Evolutionary conservation across 2,329 filamentous ascomycete genomes (phyloP), one percentile per base, ranked within the genome.

Genomic region (Nothophaeocryptopus gaeumannii): DNA sequence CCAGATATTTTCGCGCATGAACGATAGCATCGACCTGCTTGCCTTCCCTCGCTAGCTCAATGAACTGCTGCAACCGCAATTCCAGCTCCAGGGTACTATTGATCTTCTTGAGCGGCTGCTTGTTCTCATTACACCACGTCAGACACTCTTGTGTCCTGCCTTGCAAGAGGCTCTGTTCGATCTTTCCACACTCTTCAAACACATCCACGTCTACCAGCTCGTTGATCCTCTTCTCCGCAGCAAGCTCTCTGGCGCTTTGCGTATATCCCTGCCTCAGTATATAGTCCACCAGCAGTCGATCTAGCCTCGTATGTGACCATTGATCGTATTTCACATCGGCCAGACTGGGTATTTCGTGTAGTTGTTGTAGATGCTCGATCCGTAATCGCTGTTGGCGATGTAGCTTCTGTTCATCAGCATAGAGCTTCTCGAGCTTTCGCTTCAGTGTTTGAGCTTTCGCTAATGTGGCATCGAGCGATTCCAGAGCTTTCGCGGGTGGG

Each of bases 321-420:
- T 81, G 77, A 65, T 97, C 92, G 72, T 97, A 99, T 65, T 89
- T 89, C 60, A 95, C 89, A 67, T 99, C 93, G 45, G 89, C 87
- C 54, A 96, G 77, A 53, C 83, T 88, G 50, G 86, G 81, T 62
- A 97, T 88, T 38, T 79, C 72, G 68, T 93, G 89, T 4, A 99
- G 77, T 59, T 90, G 83, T 59, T 88, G 81, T 31, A 99, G 76
- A 71, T 99, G 91, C 20, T 80, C 75, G 51, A 95, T 83, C 30
- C 93, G 82, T 55, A 88, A 86, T 45, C 83, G 81, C 29, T 88
- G 82, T 63, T 95, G 86, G 5, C 78, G 77, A 64, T 95, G 88
- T 11, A 96, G 78, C 12, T 79, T 77, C 49, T 80, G 78, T 71
- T 97, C 92, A 65, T 96, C 91, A 35, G 86, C 84, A 45, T 91